Evolutionary conservation across 1,284 basidiomycete genomes (phyloP).

Genomic region (Trametes hirsuta): DNA sequence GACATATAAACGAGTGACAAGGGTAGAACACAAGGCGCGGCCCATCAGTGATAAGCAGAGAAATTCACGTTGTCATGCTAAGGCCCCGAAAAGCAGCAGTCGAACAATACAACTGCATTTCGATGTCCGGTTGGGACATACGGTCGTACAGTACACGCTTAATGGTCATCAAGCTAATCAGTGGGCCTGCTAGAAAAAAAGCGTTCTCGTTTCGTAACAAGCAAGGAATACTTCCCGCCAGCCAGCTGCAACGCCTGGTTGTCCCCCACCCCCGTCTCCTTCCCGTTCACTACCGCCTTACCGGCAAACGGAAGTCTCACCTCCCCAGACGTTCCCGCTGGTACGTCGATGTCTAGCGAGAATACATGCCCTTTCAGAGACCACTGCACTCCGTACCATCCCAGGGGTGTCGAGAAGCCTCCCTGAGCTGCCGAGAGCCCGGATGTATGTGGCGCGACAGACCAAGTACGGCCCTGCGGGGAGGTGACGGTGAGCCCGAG

Average conservation of each 20-base stretch:
- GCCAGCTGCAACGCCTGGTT: conserved; percentile 7
- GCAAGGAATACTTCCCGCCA: conserved; percentile 21
- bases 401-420: conserved; percentile 45
- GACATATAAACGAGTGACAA: no score
- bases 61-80: no score
- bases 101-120: no score
- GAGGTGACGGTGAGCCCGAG: conserved; percentile 46
- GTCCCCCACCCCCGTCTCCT: not conserved
- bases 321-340: conserved; percentile 37
- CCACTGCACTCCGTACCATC: conserved; percentile 46
- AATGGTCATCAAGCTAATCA: not conserved
- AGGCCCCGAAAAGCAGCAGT: no score
- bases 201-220: conserved; percentile 4
- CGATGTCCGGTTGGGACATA: no score
- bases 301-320: conserved; percentile 38
- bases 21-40: no score
- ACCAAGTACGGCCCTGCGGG: conserved; percentile 43
- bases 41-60: no score
- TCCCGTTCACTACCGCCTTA: conserved; percentile 34
- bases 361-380: conserved; percentile 24
- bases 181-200: not conserved
- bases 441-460: conserved; percentile 45
- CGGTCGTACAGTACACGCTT: not conserved
- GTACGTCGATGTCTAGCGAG: conserved; percentile 35
- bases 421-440: conserved; percentile 44